Evolutionary conservation across 2,329 filamentous ascomycete species (phyloP), one percentile per base, ranked within the genome.

Genomic region (Beauveria caledonica): DNA sequence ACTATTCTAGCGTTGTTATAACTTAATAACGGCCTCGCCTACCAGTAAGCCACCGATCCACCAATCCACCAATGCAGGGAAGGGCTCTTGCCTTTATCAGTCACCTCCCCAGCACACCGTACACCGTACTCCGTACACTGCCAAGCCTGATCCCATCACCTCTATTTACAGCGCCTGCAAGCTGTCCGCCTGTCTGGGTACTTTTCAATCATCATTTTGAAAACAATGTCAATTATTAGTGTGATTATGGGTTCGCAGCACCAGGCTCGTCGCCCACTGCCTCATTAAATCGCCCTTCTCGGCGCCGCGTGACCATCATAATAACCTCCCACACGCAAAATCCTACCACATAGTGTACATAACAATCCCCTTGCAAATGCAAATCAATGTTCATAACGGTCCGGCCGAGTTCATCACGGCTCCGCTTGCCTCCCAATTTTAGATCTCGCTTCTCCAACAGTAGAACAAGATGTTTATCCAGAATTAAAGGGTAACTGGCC

Each of bases 321-420:
- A 23, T n/a, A 40, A 13, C 27, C 17, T 17, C 33, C 40, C 9
- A 25, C 13, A 36, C 44, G 19, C n/a, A 39, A 60, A 23, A 42
- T 33, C n/a, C 25, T 10, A 6, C 3, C 25, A 50, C 36, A n/a
- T 58, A 44, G 5, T 60, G 42, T 60, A 53, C 58, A 60, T 48
- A 40, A 46, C 50, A 19, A 53, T 33, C 19, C 1, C 49, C 42
- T 45, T 55, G 33, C 17, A 44, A 55, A 55, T 60, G 44, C 46
- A 52, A 19, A 57, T 44, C 52, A 51, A 29, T 48, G 19, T 60
- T 61, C 59, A 27, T 61, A 52, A 57, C 51, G 33, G 51, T 40
- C 60, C 53, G 50, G 48, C 60, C 60, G 55, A 48, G 19, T 62
- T 62, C 60, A 48, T 62, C 36, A 58, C 60, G 54, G 54, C 48